Evolutionary conservation across 108 stramenopile species (phyloP), one percentile per base, ranked within the genome.

Genomic region (Skeletonema marinoi): DNA sequence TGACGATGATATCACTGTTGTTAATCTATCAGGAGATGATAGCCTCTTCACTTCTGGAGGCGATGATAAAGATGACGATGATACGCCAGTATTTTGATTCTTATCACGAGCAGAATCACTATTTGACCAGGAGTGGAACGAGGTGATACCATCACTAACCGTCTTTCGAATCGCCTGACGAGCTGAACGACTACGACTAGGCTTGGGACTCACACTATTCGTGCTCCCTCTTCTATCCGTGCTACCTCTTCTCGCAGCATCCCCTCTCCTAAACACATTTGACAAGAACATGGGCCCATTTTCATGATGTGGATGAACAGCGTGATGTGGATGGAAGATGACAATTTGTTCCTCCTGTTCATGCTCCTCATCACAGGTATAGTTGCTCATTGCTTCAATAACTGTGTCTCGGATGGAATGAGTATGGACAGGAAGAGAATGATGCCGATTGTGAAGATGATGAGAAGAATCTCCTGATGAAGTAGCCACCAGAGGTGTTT

Each of bases 371-470:
- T 56, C 56, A 46, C 75, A 83, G 71, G 65, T 77, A 54, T 83
- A 83, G 36, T 83, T 83, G 61, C 82, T 83, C 21, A 83, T 77
- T 56, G 82, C 82, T 41, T 73, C 76, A 60, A 83, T 83, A 3
- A 83, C 69, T 12, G 75, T 64, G 64, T 77, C 75, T 6, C 82
- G 69, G 35, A 83, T 44, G 38, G 71, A 51, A 61, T 83, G 82
- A 54, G 54, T 75, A 46, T 75, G 74, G 7, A 35, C n/a, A 7
- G 56, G 74, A 13, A 35, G 65, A 35, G 54, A 68, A 13, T 66
- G 56, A 41, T 60, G 42, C n/a, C 46, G 42, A 44, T 63, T 68
- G 35, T 66, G 68, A 66, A 33, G 68, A 42, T 46, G 67, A n/a
- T 64, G 38, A 38, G 76, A 69, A 17, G 61, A 29, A 41, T 41